These are phyloP conservation scores for Aspergillus sergii DNA, from an alignment of 2,329 filamentous ascomycete genomes.

Conservation along the genomic window DNA sequence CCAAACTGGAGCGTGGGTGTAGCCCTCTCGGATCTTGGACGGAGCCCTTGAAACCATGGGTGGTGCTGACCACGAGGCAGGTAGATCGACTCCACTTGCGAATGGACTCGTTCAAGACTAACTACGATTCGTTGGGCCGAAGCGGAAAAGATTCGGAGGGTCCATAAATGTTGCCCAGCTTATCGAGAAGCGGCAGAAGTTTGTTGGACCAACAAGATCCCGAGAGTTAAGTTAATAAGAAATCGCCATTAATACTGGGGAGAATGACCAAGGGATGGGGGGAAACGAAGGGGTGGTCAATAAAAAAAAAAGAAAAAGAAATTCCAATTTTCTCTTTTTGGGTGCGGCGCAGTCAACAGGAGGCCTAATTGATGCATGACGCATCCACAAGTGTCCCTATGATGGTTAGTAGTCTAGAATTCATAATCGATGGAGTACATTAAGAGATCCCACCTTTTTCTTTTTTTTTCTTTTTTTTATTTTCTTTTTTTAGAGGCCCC, in stretches of 20 bases:
- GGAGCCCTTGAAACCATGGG: conserved; percentile 19
- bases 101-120: conserved; percentile 5
- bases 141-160: conserved; percentile 7
- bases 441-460: background rate
- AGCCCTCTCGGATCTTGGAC: conserved; percentile 18
- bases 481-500: background rate
- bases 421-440: conserved; percentile 10
- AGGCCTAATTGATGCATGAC: conserved; percentile 20
- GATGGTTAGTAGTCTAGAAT: conserved; percentile 14
- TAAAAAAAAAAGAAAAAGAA: background rate
- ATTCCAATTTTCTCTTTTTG: background rate
- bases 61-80: conserved; percentile 23
- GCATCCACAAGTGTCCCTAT: conserved; percentile 11
- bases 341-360: background rate
- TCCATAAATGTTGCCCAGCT: background rate
- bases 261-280: conserved; percentile 2
- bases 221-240: background rate
- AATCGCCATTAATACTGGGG: background rate
- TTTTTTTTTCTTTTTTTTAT: conserved; percentile 1
- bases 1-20: conserved; percentile 13
- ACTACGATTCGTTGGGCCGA: conserved; percentile 15
- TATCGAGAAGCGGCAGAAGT: background rate
- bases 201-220: conserved; percentile 2
- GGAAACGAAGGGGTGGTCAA: background rate
- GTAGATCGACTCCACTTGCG: conserved; percentile 22